Evolutionary conservation across 371 early-diverging fungal genomes (phyloP).

Genomic region (Mycotypha africana): DNA sequence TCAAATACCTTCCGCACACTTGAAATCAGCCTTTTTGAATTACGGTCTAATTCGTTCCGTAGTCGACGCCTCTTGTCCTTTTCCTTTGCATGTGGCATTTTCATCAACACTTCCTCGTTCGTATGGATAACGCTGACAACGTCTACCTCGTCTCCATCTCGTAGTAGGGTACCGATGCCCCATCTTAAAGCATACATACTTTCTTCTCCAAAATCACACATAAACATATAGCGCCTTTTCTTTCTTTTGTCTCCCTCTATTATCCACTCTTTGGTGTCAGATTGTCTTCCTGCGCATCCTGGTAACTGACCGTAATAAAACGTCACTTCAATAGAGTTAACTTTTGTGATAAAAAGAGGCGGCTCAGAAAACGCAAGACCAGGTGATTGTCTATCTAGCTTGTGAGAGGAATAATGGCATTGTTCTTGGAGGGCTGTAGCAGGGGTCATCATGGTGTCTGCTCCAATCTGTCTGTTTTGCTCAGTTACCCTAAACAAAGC

Average conservation of each 20-base stretch:
- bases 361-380: slow-evolving; percentile 37
- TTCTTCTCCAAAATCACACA: slow-evolving; percentile 41
- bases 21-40: slow-evolving; percentile 42
- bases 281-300: no score
- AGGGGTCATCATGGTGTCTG: no score
- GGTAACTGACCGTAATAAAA: slow-evolving; percentile 41
- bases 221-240: slow-evolving; percentile 32
- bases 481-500: slow-evolving; percentile 42
- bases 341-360: slow-evolving; percentile 20
- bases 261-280: slow-evolving; percentile 5
- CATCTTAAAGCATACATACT: slow-evolving; percentile 37
- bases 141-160: slow-evolving; percentile 47
- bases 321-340: slow-evolving; percentile 32
- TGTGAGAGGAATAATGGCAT: slow-evolving; percentile 2
- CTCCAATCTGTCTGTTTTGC: slow-evolving; percentile 35
- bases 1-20: slow-evolving; percentile 27
- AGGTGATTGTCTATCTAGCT: slow-evolving; percentile 19
- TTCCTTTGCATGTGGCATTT: slow-evolving; percentile 31
- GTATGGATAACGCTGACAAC: slow-evolving; percentile 41
- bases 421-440: slow-evolving; percentile 14
- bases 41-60: slow-evolving; percentile 38
- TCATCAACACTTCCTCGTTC: slow-evolving; percentile 44
- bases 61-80: slow-evolving; percentile 31
- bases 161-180: slow-evolving; percentile 25
- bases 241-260: no score